These are phyloP conservation scores for Suhomyces vadensis DNA, from an alignment of 805 yeast species.

Conservation along the genomic window DNA sequence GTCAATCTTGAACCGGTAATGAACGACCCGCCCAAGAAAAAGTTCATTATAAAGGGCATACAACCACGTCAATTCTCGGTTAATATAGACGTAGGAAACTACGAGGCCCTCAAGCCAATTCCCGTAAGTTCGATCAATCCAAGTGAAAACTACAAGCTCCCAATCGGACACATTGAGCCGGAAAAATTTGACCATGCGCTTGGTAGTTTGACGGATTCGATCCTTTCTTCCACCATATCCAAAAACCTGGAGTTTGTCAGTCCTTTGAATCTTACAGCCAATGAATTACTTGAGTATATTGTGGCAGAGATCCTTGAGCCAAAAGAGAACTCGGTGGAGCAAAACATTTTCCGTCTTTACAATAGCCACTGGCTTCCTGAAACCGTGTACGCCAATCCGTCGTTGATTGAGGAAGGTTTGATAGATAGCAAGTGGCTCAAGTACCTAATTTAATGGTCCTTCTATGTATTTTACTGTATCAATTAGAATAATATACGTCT, in stretches of 20 bases:
- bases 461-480: neutral
- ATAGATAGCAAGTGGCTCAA: slow-evolving; percentile 39
- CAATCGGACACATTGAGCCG: slow-evolving; percentile 39
- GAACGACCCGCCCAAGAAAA: slow-evolving; percentile 54
- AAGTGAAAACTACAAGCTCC: slow-evolving; percentile 21
- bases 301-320: slow-evolving; percentile 26
- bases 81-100: slow-evolving; percentile 42
- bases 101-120: slow-evolving; percentile 39
- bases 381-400: slow-evolving; percentile 42
- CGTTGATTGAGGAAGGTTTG: slow-evolving; percentile 35
- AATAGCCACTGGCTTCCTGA: slow-evolving; percentile 43
- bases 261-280: slow-evolving; percentile 31
- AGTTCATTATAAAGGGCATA: slow-evolving; percentile 91
- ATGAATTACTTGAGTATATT: slow-evolving; percentile 36
- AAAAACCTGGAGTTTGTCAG: slow-evolving; percentile 18
- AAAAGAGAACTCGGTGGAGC: slow-evolving; percentile 24
- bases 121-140: slow-evolving; percentile 13
- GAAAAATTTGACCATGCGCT: slow-evolving; percentile 34
- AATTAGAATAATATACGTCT: neutral
- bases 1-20: slow-evolving; percentile 53
- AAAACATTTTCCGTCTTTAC: slow-evolving; percentile 35
- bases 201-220: slow-evolving; percentile 21
- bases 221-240: slow-evolving; percentile 23
- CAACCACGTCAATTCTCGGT: slow-evolving; percentile 75
- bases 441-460: slow-evolving; percentile 30